A percentile compares a stretch with the other conserved stretches of the same genome.
Evolutionary conservation across 164 flowering plant genomes (phyloP).

Genomic region (Liriodendron chinense): DNA sequence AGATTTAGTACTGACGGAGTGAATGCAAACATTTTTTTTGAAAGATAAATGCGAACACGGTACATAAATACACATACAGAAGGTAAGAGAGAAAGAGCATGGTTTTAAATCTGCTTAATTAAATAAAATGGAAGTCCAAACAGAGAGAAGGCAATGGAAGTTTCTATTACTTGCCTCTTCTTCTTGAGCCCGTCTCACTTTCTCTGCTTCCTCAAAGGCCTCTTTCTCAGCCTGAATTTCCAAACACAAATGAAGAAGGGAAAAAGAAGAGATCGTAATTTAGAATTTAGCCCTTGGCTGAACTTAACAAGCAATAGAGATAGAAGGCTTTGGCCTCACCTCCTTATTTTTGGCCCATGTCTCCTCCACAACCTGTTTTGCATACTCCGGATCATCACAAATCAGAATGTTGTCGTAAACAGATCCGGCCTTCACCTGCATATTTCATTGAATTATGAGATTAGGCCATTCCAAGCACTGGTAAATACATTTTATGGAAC

Average conservation of each 20-base stretch:
- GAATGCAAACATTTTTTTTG: background rate
- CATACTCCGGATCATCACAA: constrained; percentile 67
- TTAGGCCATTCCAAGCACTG: background rate
- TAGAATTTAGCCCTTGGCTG: background rate
- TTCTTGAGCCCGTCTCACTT: constrained; percentile 64
- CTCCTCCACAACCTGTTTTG: constrained; percentile 54
- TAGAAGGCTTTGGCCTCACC: constrained; percentile 20
- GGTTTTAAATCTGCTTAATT: background rate
- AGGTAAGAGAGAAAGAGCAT: background rate
- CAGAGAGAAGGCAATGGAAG: background rate
- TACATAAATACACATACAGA: background rate
- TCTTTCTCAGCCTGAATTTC: constrained; percentile 64
- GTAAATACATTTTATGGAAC: background rate
- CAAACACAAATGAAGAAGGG: background rate
- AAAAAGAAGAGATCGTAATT: background rate
- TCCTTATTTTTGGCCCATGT: constrained; percentile 42
- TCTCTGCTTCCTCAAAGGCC: constrained; percentile 82
- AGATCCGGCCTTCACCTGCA: constrained; percentile 83
- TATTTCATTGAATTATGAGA: constrained; percentile 2
- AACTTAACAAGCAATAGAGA: background rate
- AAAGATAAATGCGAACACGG: background rate
- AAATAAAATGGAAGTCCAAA: background rate
- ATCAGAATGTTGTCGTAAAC: constrained; percentile 65
- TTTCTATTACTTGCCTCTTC: constrained; percentile 52
- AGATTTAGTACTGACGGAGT: background rate